Conservation (phyloP, 2,329 filamentous ascomycete species). For the Microascus cirrosus region DNA sequence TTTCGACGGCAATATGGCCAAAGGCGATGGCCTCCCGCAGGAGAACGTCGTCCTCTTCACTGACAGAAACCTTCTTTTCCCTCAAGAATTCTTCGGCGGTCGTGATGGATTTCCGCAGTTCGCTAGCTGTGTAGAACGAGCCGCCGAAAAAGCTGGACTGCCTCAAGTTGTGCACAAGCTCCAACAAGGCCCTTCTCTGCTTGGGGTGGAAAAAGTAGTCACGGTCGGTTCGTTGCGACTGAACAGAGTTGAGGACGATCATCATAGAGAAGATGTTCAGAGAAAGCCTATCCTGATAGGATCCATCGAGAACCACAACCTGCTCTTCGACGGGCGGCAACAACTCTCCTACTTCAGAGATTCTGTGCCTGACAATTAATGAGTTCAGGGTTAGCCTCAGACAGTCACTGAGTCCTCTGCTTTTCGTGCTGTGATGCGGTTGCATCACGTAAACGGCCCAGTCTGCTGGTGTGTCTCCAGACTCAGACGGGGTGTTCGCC, state of each 20-base stretch:
- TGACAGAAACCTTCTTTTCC: slow-evolving; percentile 48
- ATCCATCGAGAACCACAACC: slow-evolving; percentile 65
- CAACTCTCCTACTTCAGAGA: slow-evolving; percentile 56
- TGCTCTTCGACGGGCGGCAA: slow-evolving; percentile 65
- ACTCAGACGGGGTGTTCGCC: slow-evolving; percentile 47
- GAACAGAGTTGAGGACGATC: slow-evolving; percentile 76
- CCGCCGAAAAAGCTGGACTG: slow-evolving; percentile 80
- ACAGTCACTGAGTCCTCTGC: slow-evolving; percentile 31
- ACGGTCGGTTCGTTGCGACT: slow-evolving; percentile 69
- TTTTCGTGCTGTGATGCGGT: slow-evolving; percentile 29
- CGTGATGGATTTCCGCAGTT: slow-evolving; percentile 54
- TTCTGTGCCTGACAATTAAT: slow-evolving; percentile 69
- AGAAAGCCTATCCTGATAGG: slow-evolving; percentile 72
- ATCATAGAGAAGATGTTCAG: slow-evolving; percentile 79
- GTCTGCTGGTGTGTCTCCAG: slow-evolving; percentile 47
- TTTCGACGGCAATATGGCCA: slow-evolving; percentile 48
- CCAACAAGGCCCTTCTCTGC: slow-evolving; percentile 54
- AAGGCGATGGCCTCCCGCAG: slow-evolving; percentile 55
- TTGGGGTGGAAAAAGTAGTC: slow-evolving; percentile 84
- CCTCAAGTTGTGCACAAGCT: slow-evolving; percentile 66
- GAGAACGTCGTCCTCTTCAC: slow-evolving; percentile 45
- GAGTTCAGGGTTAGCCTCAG: slow-evolving; percentile 62
- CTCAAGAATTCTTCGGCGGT: slow-evolving; percentile 57
- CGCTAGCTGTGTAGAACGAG: slow-evolving; percentile 56
- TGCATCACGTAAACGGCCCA: slow-evolving; percentile 67